Conservation (phyloP, 2,329 filamentous ascomycete genomes). For the Microdochium paspali region DNA sequence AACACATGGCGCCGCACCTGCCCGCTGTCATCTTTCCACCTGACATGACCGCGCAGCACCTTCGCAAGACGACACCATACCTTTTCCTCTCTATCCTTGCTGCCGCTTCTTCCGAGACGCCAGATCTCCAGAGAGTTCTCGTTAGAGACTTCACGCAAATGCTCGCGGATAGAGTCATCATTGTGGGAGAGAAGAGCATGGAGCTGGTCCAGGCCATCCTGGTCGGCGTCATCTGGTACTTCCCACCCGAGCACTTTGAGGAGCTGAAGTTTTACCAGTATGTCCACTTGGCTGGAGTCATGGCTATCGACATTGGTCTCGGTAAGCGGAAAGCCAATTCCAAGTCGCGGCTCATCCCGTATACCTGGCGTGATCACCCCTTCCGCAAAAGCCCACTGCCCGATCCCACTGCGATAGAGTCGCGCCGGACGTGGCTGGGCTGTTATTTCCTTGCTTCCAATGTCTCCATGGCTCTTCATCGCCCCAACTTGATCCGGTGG, state of each 20-base stretch:
- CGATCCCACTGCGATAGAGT: slow-evolving; percentile 45
- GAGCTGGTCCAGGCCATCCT: slow-evolving; percentile 75
- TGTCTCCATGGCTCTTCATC: slow-evolving; percentile 50
- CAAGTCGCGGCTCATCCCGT: slow-evolving; percentile 24
- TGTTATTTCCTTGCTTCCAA: slow-evolving; percentile 51
- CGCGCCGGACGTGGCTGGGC: slow-evolving; percentile 47
- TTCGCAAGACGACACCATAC: slow-evolving; percentile 50
- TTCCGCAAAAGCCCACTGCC: slow-evolving; percentile 31
- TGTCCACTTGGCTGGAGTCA: slow-evolving; percentile 66
- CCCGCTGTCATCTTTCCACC: slow-evolving; percentile 53
- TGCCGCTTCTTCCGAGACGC: slow-evolving; percentile 49
- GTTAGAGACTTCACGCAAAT: slow-evolving; percentile 61
- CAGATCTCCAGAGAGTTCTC: slow-evolving; percentile 48
- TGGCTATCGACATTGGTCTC: slow-evolving; percentile 77
- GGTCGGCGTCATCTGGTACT: slow-evolving; percentile 74
- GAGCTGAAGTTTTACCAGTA: slow-evolving; percentile 87
- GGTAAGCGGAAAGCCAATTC: slow-evolving; percentile 30
- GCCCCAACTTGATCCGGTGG: slow-evolving; percentile 52
- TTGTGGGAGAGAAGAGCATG: slow-evolving; percentile 70
- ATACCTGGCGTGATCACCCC: slow-evolving; percentile 30
- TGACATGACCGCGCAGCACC: slow-evolving; percentile 40
- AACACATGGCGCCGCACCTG: slow-evolving; percentile 50
- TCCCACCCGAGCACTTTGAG: slow-evolving; percentile 72
- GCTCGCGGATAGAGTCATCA: slow-evolving; percentile 65
- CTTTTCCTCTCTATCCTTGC: slow-evolving; percentile 66